Conservation (phyloP, 2,329 filamentous ascomycete genomes). For the Fusarium begoniae region DNA sequence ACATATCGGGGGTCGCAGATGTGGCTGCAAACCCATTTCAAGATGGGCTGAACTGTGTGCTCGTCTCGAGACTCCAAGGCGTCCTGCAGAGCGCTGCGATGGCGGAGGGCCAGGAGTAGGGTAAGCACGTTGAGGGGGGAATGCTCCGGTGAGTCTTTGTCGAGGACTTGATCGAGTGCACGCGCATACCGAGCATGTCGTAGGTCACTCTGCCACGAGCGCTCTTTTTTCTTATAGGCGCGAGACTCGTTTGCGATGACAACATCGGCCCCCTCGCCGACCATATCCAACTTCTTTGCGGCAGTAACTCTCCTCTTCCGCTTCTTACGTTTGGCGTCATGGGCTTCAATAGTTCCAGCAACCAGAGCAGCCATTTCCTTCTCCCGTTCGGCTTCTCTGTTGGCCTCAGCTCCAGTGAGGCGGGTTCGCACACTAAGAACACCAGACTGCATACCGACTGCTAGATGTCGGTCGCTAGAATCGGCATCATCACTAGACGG, state of each 20-base stretch:
- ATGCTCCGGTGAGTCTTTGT: constrained; percentile 60
- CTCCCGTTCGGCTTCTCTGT: constrained; percentile 77
- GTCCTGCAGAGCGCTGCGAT: constrained; percentile 84
- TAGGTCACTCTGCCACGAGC: constrained; percentile 82
- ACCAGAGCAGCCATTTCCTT: constrained; percentile 87
- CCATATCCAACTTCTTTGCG: constrained; percentile 73
- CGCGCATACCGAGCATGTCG: constrained; percentile 79
- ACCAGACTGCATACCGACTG: constrained; percentile 93
- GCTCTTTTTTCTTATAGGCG: constrained; percentile 66
- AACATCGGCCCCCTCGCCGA: constrained; percentile 86
- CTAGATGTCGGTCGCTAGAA: constrained; percentile 88
- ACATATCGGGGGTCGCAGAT: constrained; percentile 86
- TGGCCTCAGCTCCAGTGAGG: constrained; percentile 83
- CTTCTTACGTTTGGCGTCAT: constrained; percentile 77
- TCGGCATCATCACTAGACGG: constrained; percentile 47
- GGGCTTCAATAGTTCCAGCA: constrained; percentile 78
- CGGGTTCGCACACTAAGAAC: constrained; percentile 90
- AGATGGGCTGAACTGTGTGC: constrained; percentile 79
- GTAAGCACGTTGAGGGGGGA: constrained; percentile 74
- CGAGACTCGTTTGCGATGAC: constrained; percentile 79
- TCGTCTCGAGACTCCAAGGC: constrained; percentile 86
- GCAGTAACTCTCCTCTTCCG: constrained; percentile 66
- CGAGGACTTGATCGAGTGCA: constrained; percentile 83
- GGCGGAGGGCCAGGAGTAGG: constrained; percentile 82
- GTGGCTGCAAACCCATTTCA: constrained; percentile 83